These are phyloP conservation scores for Xylaria sp. DNA, from an alignment of 2,329 filamentous ascomycete species.

Conservation along the genomic window DNA sequence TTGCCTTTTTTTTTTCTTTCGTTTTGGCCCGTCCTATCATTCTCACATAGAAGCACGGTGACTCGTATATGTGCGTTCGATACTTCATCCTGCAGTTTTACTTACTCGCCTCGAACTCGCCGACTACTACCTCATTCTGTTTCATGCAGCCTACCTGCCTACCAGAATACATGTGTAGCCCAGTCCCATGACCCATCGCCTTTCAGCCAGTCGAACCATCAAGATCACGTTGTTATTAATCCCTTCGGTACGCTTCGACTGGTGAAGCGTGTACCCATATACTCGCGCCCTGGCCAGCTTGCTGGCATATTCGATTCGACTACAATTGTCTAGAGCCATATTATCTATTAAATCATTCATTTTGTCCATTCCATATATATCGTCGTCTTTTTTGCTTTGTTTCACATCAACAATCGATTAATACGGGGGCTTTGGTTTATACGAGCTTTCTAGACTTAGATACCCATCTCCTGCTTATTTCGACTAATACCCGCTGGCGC, in stretches of 20 bases:
- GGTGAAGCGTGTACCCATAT: conserved; percentile 11
- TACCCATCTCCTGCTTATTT: conserved; percentile 15
- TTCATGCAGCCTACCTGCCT: conserved; percentile 18
- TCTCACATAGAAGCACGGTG: neutral
- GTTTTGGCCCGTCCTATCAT: neutral
- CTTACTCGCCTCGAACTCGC: neutral
- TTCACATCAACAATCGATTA: neutral
- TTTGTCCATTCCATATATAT: neutral
- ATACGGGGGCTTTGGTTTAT: conserved; percentile 16
- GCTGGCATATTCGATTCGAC: conserved; percentile 16
- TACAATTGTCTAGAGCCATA: neutral
- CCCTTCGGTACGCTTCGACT: conserved; percentile 9
- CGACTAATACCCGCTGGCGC: conserved; percentile 4
- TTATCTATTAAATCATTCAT: conserved; percentile 7
- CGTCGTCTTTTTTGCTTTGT: neutral
- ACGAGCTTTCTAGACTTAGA: conserved; percentile 2
- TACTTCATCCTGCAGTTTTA: neutral
- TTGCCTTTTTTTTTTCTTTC: neutral
- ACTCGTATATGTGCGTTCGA: conserved; percentile 9
- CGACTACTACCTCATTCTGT: neutral
- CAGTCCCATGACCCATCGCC: conserved; percentile 28
- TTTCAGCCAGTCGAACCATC: conserved; percentile 29
- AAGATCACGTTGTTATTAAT: conserved; percentile 16
- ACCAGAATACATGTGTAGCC: conserved; percentile 6
- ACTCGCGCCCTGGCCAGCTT: neutral